Base-by-base conservation (phyloP, 352 stramenopile genomes). In the Globisporangium emineosum region DNA sequence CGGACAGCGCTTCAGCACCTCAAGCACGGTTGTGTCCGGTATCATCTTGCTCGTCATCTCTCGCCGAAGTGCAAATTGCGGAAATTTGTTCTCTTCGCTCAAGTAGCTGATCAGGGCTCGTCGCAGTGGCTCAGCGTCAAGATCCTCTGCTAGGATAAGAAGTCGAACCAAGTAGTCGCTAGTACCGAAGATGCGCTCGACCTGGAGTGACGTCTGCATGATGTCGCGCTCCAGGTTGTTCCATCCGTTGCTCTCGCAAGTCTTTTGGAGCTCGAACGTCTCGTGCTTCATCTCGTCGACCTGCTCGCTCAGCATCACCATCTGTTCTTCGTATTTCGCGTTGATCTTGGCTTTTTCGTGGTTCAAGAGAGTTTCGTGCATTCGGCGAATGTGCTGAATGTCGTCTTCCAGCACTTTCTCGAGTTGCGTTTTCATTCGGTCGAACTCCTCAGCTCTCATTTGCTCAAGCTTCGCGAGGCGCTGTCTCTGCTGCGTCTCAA, bases 11-110 rank as follows among this genome's bases (percentile, higher is more conserved):
- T 93, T 89, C 7, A 91, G 54, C 23, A 93, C 86, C 10, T 77
- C 70, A 3, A 91, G 64, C 5, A 93, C 50, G 1, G 82, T 91
- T 0, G 76, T 89, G 45, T 90, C 79, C 0, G 82, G 74, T 12
- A 93, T 74, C 67, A 93, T 77, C 47, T 86, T 88, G 57, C 81
- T 89, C 9, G 82, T 89, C 52, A 93, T 74, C 29, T 93, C 84
- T 1, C 83, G 79, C 2, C 84, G 78, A 42, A 90, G 70, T 2
- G 75, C 76, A 32, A 91, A 93, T 45, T 93, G 82, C 3, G 74
- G 77, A 2, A 91, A 69, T 33, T 67, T 77, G 12, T 66, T 51
- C 3, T 69, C 54, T 45, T 79, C 77, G 40, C 77, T 81, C 8
- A 93, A 64, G 54, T 91, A 93, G 3, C 58, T 68, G 8, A 90